Percentiles rank a stretch among this genome's conserved stretches.
These are phyloP conservation scores for Chlorencoelia australis DNA, from an alignment of 2,329 filamentous ascomycete species.

Conservation along the genomic window DNA sequence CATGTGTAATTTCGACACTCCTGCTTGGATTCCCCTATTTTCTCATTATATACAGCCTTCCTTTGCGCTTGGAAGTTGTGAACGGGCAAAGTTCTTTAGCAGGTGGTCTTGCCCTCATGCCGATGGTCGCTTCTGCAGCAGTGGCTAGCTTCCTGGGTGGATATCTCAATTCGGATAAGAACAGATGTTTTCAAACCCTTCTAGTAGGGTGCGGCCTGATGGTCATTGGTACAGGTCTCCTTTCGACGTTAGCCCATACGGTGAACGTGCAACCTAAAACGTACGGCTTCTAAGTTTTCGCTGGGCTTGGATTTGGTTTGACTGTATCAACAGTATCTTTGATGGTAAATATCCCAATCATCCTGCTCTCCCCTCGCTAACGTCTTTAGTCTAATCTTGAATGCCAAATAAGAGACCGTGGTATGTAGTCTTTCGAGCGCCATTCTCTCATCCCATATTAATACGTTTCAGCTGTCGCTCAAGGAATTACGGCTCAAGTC, in stretches of 20 bases:
- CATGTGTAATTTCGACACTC: conserved; percentile 35
- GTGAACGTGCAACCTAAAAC: conserved; percentile 8
- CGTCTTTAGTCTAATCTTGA: conserved; percentile 45
- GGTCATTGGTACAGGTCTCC: conserved; percentile 40
- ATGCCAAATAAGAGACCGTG: conserved; percentile 30
- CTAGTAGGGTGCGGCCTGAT: conserved; percentile 41
- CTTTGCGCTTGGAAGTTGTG: conserved; percentile 51
- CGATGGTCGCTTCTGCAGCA: conserved; percentile 46
- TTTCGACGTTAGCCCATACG: conserved; percentile 30
- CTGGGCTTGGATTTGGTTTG: conserved; percentile 49
- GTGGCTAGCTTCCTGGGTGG: conserved; percentile 30
- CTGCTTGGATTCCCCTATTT: conserved; percentile 49
- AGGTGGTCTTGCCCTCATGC: conserved; percentile 47
- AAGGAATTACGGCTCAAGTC: conserved; percentile 49
- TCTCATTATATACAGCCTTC: conserved; percentile 46
- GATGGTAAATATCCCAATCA: no score
- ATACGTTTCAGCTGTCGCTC: conserved; percentile 37
- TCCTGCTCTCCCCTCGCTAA: no score
- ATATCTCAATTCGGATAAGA: conserved; percentile 29
- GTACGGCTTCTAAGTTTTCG: conserved; percentile 45
- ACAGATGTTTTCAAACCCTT: conserved; percentile 43
- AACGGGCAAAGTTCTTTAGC: conserved; percentile 41
- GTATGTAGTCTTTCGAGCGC: conserved; percentile 20
- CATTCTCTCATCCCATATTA: not conserved
- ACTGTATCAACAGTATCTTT: conserved; percentile 29